phyloP scores from a whole-genome alignment of 2,329 filamentous ascomycete genomes.

The Berkeleyomyces basicola region DNA sequence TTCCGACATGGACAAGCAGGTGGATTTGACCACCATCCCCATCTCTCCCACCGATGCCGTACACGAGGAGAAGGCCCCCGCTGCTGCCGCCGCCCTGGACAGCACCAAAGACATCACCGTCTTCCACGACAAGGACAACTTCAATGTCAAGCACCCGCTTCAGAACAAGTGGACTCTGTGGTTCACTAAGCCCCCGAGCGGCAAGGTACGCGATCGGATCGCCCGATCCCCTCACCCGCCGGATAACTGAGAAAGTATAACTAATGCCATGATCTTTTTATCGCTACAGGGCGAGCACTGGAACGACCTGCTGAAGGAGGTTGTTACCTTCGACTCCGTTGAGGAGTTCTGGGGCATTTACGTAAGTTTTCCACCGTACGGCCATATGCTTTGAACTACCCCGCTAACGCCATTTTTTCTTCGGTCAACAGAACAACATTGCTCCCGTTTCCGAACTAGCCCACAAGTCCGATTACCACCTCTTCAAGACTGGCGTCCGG shows the following conservation, averaged over 20 bases:
- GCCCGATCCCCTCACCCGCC: background rate
- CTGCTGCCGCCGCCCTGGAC: constrained; percentile 23
- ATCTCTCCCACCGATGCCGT: constrained; percentile 45
- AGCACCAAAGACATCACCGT: constrained; percentile 64
- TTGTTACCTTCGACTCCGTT: constrained; percentile 95
- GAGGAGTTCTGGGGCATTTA: constrained; percentile 99
- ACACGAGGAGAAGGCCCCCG: constrained; percentile 22
- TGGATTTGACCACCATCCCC: constrained; percentile 52
- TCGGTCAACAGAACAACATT: constrained; percentile 78
- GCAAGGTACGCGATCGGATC: constrained; percentile 50
- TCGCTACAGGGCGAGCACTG: constrained; percentile 76
- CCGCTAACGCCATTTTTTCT: background rate
- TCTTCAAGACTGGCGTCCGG: constrained; percentile 94
- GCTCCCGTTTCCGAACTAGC: constrained; percentile 87
- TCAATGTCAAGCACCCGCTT: constrained; percentile 97
- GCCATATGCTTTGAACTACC: background rate
- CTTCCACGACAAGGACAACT: constrained; percentile 97
- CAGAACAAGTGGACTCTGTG: constrained; percentile 97
- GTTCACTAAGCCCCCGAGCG: constrained; percentile 96
- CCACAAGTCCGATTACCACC: constrained; percentile 96
- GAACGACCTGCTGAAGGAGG: constrained; percentile 95
- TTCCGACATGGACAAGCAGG: constrained; percentile 33
- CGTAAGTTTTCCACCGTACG: constrained; percentile 39
- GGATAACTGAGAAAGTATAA: background rate
- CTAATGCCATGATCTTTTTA: background rate